Evolutionary conservation across 1,284 basidiomycete species (phyloP), one percentile per base, ranked within the genome.

Genomic region (Leucoagaricus sp.): DNA sequence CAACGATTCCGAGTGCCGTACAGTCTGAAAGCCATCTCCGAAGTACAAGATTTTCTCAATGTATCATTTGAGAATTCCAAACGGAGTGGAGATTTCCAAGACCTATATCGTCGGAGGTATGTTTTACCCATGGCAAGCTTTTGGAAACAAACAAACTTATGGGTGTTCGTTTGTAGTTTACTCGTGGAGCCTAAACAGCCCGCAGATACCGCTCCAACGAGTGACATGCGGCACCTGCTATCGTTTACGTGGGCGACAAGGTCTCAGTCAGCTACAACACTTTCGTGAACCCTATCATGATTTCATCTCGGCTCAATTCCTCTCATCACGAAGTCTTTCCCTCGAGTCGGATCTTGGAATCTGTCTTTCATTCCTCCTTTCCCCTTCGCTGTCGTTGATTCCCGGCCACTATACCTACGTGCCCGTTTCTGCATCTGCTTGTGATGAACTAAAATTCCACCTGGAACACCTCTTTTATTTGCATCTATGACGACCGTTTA

Each of bases 1-100:
- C 91, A 94, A 72, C 87, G 94, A 36, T 98, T 96, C 78, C 96
- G 99, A 69, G 84, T 87, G 15, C 81, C 87, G 1, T 96, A 92
- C 72, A 86, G 85, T 60, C 75, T 96, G 56, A 87, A 90, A 65
- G 87, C 86, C 61, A 91, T 96, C 10, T 82, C 87, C 2, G 94
- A 96, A 72, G 85, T 94, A 19, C 92, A 95, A 67, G 78, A 80
- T 47, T 96, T 88, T 69, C 77, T 97, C 29, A 81, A 79, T 42
- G 77, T 82, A 53, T 83, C 84, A 34, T 90, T 93, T 62, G 85
- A 90, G 65, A 85, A 84, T 57, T 83, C 87, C 2, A 84, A 80
- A 64, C 81, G 84, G 58, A 86, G 86, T 56, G 87, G 87, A 26
- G 90, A 91, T 72, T 73, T 91, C 57, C 86, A 91, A 64, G 91